Conservation (phyloP, 2,329 filamentous ascomycete species). For the Colletotrichum sp. region DNA sequence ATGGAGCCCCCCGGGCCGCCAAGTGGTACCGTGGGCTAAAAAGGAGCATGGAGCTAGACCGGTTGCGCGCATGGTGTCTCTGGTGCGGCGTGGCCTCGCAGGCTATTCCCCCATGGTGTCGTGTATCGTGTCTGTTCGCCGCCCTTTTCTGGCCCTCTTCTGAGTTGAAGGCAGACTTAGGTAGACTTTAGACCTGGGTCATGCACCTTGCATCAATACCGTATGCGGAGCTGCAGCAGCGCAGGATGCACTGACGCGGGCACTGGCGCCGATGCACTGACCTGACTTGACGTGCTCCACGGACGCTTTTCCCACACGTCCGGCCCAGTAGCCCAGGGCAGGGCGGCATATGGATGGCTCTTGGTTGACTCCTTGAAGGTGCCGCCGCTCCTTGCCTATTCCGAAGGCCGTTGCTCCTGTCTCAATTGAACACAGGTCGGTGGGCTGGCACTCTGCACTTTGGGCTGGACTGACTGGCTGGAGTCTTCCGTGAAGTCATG, state of each 20-base stretch:
- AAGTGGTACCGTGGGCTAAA: slow-evolving; percentile 5
- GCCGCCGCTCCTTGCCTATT: neutral
- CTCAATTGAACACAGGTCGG: neutral
- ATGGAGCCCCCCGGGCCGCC: slow-evolving; percentile 5
- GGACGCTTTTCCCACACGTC: neutral
- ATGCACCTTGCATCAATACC: neutral
- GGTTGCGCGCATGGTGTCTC: neutral
- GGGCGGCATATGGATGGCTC: neutral
- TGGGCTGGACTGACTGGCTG: neutral
- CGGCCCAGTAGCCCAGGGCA: neutral
- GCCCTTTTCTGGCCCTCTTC: neutral
- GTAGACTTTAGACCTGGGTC: no score
- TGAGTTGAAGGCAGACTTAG: no score
- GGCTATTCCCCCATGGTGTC: slow-evolving; percentile 5
- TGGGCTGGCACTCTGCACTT: neutral
- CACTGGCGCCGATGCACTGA: slow-evolving; percentile 5
- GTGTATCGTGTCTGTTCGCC: neutral
- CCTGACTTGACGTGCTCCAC: slow-evolving; percentile 8
- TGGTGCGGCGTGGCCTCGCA: slow-evolving; percentile 8
- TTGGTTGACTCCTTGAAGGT: neutral
- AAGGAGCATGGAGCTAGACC: slow-evolving; percentile 1
- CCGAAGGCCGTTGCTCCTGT: neutral
- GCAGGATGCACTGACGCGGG: slow-evolving; percentile 1
- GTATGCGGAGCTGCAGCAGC: neutral
- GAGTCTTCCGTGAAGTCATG: neutral